These are phyloP conservation scores for Backusella psychrophila DNA, from an alignment of 192 early-diverging fungal genomes.

Conservation along the genomic window DNA sequence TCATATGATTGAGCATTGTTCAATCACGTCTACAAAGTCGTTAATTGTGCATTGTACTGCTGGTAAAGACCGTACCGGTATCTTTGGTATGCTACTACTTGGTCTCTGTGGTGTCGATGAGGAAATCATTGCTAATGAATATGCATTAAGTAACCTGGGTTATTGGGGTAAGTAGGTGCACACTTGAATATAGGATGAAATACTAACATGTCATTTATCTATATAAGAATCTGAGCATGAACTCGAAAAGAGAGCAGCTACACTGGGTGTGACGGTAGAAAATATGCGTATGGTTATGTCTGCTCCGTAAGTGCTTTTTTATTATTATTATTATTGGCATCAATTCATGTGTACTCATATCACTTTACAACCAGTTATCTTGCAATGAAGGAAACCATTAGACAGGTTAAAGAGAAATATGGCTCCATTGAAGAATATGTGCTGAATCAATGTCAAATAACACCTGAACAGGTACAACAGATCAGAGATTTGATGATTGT, in stretches of 20 bases:
- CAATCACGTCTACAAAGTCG: conserved; percentile 23
- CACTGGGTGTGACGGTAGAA: conserved; percentile 20
- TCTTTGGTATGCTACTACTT: conserved; percentile 57
- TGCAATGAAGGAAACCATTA: conserved; percentile 37
- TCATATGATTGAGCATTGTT: conserved; percentile 44
- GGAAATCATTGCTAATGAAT: conserved; percentile 65
- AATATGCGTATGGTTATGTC: conserved; percentile 34
- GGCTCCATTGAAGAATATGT: conserved; percentile 50
- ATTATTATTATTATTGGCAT: background rate
- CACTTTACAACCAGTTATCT: conserved; percentile 15
- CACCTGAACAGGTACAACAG: conserved; percentile 32
- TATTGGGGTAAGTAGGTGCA: conserved; percentile 30
- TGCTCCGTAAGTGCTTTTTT: conserved; percentile 23
- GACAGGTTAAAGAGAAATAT: conserved; percentile 43
- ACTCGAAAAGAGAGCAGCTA: conserved; percentile 22
- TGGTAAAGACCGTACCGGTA: conserved; percentile 68
- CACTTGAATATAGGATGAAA: background rate
- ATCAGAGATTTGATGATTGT: conserved; percentile 43
- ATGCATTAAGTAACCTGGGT: conserved; percentile 54
- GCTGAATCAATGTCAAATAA: conserved; percentile 37
- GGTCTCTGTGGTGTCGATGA: conserved; percentile 63
- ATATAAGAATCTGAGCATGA: conserved; percentile 21
- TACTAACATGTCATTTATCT: background rate
- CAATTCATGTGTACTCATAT: background rate
- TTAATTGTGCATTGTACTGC: conserved; percentile 72